Percentiles rank a stretch among this genome's conserved stretches.
Evolutionary conservation across 2,329 filamentous ascomycete species (phyloP).

Genomic region (Pseudocercospora fijiensis): DNA sequence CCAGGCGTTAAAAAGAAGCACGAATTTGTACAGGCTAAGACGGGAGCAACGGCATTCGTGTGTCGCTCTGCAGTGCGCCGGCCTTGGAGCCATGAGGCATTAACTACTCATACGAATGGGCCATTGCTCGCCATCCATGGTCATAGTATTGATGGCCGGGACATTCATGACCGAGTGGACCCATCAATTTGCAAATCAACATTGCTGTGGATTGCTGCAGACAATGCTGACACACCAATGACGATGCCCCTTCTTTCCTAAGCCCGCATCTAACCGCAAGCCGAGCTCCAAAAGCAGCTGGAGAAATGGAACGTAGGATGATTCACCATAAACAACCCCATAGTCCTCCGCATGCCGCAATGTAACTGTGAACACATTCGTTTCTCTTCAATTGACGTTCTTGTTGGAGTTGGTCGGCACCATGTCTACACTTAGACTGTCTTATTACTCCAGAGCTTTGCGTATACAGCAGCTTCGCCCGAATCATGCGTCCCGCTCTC

Average conservation of each 20-base stretch:
- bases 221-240: not conserved
- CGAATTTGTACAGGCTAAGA: not conserved
- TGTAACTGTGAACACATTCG: not conserved
- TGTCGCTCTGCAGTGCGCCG: not conserved
- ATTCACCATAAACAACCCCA: constrained; percentile 7
- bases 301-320: constrained; percentile 2
- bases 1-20: not conserved
- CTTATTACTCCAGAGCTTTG: constrained; percentile 11
- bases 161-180: not conserved
- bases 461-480: constrained; percentile 15
- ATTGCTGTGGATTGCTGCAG: not conserved
- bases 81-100: not conserved
- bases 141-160: not conserved
- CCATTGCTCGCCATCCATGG: not conserved
- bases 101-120: not conserved
- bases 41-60: not conserved
- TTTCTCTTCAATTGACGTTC: not conserved
- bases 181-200: constrained; percentile 2
- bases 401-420: constrained; percentile 1
- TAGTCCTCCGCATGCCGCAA: constrained; percentile 1
- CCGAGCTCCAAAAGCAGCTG: constrained; percentile 1
- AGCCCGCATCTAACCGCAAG: constrained; percentile 8
- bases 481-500: constrained; percentile 18
- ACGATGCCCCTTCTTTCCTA: not conserved
- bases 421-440: constrained; percentile 15